These are phyloP conservation scores for Hypoxylon lenormandii DNA, from an alignment of 495 filamentous ascomycete genomes.

Conservation along the genomic window DNA sequence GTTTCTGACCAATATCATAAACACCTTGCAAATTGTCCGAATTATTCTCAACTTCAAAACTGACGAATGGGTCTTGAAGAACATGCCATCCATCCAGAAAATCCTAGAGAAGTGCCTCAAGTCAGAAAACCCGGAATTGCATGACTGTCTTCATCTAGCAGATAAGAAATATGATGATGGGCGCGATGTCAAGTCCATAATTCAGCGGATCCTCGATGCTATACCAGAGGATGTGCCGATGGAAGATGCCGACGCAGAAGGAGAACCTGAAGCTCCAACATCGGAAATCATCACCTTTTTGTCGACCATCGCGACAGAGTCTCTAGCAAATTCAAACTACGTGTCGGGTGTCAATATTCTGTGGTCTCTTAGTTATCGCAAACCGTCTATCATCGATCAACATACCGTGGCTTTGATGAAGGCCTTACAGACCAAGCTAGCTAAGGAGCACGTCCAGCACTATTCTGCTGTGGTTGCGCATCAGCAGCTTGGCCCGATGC, in stretches of 20 bases:
- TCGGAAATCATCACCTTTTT: slow-evolving; percentile 84
- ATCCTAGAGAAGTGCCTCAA: slow-evolving; percentile 89
- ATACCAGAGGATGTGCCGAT: slow-evolving; percentile 87
- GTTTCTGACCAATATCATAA: slow-evolving; percentile 84
- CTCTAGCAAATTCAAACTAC: slow-evolving; percentile 79
- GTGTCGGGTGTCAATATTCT: slow-evolving; percentile 89
- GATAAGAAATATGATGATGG: slow-evolving; percentile 74
- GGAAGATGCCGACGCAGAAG: slow-evolving; percentile 89
- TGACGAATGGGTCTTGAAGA: slow-evolving; percentile 87
- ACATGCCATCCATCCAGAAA: slow-evolving; percentile 80
- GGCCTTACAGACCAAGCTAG: slow-evolving; percentile 88
- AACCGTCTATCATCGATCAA: slow-evolving; percentile 84
- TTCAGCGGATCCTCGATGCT: slow-evolving; percentile 87
- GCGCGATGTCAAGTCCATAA: slow-evolving; percentile 71
- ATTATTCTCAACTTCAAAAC: slow-evolving; percentile 86
- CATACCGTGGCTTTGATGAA: slow-evolving; percentile 92
- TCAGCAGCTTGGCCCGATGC: slow-evolving; percentile 57
- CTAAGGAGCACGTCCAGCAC: slow-evolving; percentile 89
- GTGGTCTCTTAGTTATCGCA: slow-evolving; percentile 87
- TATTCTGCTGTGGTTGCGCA: slow-evolving; percentile 66
- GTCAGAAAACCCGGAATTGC: slow-evolving; percentile 87
- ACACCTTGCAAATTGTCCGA: slow-evolving; percentile 88
- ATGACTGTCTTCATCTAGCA: slow-evolving; percentile 83
- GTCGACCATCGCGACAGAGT: slow-evolving; percentile 82
- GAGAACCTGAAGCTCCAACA: slow-evolving; percentile 74